Conservation (phyloP, 2,329 filamentous ascomycete genomes). For the Pyrenophora teres region DNA sequence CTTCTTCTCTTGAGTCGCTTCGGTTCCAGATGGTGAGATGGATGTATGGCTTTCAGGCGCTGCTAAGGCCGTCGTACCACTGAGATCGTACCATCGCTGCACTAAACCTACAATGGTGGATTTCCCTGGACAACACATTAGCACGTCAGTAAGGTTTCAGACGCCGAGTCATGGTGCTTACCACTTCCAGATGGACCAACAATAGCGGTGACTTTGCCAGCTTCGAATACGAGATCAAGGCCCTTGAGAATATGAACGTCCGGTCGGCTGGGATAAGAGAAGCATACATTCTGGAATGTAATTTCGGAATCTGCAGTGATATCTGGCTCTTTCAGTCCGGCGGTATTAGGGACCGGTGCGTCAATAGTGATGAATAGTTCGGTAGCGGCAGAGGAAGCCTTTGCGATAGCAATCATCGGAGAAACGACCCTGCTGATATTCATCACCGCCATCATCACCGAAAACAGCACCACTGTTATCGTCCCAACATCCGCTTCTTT, state of each 20-base stretch:
- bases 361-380: conserved; percentile 48
- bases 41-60: conserved; percentile 3
- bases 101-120: conserved; percentile 74
- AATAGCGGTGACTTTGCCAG: conserved; percentile 72
- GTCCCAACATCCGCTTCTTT: conserved; percentile 36
- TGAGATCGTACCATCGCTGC: conserved; percentile 71
- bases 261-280: conserved; percentile 55
- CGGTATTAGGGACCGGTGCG: conserved; percentile 29
- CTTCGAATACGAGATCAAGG: conserved; percentile 62
- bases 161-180: not conserved
- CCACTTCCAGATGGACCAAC: conserved; percentile 64
- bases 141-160: not conserved
- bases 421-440: conserved; percentile 38
- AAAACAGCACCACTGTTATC: conserved; percentile 47
- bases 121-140: conserved; percentile 61
- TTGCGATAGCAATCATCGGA: conserved; percentile 42
- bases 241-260: conserved; percentile 67
- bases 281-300: conserved; percentile 40
- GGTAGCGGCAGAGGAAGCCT: conserved; percentile 43
- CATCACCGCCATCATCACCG: conserved; percentile 46
- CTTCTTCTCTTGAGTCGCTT: conserved; percentile 11
- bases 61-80: conserved; percentile 25
- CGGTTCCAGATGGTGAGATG: not conserved
- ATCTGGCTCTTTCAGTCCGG: conserved; percentile 44
- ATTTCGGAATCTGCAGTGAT: conserved; percentile 43